Conservation (phyloP, 768 basidiomycete genomes). For the Phylloporus sp. region DNA sequence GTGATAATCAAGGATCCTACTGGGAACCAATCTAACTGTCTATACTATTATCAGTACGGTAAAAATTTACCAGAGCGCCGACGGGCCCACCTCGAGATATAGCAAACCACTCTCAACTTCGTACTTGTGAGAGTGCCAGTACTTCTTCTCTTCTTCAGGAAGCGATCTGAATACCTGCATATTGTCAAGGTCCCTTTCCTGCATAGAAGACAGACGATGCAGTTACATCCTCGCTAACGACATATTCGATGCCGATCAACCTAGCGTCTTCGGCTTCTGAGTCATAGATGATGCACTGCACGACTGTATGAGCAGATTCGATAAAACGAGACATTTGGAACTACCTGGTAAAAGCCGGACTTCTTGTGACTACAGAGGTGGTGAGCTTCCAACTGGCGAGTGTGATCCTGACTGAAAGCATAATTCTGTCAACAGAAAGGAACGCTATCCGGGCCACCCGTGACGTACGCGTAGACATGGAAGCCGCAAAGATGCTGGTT, state of each 20-base stretch:
- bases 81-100: conserved; percentile 23
- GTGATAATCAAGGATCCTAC: conserved; percentile 5
- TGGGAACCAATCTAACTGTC: conserved; percentile 25
- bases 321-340: not conserved
- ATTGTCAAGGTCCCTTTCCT: not conserved
- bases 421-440: not conserved
- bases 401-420: conserved; percentile 28
- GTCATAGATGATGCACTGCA: conserved; percentile 43
- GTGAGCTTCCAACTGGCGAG: conserved; percentile 39
- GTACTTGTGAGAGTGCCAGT: conserved; percentile 52
- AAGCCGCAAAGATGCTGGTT: conserved; percentile 33
- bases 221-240: conserved; percentile 36
- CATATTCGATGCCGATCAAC: conserved; percentile 52
- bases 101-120: conserved; percentile 37
- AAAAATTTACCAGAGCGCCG: not conserved
- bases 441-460: not conserved
- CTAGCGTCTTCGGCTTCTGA: conserved; percentile 38
- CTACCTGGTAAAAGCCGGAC: conserved; percentile 36
- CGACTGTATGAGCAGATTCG: conserved; percentile 28
- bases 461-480: conserved; percentile 30
- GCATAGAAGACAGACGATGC: not conserved
- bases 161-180: conserved; percentile 35
- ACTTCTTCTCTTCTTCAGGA: conserved; percentile 42
- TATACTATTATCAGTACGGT: conserved; percentile 1
- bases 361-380: conserved; percentile 40